phyloP scores from a whole-genome alignment of 371 early-diverging fungal species.

The Apophysomyces elegans region DNA sequence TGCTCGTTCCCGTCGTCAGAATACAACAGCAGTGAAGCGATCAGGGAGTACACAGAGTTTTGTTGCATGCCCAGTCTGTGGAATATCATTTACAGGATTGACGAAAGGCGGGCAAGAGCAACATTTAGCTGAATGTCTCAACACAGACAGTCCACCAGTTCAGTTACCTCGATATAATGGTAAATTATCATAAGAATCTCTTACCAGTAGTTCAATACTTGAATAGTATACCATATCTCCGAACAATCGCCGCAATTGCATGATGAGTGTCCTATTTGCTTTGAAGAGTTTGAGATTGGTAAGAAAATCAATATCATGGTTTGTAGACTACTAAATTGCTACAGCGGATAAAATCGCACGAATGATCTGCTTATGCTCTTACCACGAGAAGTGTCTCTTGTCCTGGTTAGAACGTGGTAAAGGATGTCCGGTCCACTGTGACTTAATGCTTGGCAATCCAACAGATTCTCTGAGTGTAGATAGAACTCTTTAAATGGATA shows the following conservation, averaged over 20 bases:
- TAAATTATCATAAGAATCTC: constrained; percentile 31
- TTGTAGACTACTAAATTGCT: background rate
- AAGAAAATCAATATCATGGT: constrained; percentile 13
- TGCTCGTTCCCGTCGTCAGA: constrained; percentile 1
- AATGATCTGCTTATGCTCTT: constrained; percentile 87
- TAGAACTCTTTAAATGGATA: background rate
- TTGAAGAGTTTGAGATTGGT: constrained; percentile 85
- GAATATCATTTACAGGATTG: constrained; percentile 42
- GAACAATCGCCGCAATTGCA: constrained; percentile 64
- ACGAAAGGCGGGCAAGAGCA: constrained; percentile 69
- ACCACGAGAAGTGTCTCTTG: constrained; percentile 78
- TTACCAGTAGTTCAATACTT: constrained; percentile 2
- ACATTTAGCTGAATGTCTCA: constrained; percentile 77
- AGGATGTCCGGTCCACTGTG: constrained; percentile 76
- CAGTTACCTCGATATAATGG: constrained; percentile 71
- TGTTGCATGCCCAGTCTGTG: constrained; percentile 89
- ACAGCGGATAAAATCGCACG: constrained; percentile 73
- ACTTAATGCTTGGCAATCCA: constrained; percentile 27
- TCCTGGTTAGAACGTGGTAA: constrained; percentile 74
- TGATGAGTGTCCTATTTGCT: constrained; percentile 89
- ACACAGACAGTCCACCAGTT: constrained; percentile 48
- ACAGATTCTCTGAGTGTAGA: background rate
- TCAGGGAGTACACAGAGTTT: constrained; percentile 58
- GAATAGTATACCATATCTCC: constrained; percentile 59
- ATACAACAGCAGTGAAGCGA: constrained; percentile 33